A percentile compares a stretch with the other conserved stretches of the same genome.
These are phyloP conservation scores for Vickermania spadyakhi DNA, from an alignment of 208 protist genomes.

Conservation along the genomic window DNA sequence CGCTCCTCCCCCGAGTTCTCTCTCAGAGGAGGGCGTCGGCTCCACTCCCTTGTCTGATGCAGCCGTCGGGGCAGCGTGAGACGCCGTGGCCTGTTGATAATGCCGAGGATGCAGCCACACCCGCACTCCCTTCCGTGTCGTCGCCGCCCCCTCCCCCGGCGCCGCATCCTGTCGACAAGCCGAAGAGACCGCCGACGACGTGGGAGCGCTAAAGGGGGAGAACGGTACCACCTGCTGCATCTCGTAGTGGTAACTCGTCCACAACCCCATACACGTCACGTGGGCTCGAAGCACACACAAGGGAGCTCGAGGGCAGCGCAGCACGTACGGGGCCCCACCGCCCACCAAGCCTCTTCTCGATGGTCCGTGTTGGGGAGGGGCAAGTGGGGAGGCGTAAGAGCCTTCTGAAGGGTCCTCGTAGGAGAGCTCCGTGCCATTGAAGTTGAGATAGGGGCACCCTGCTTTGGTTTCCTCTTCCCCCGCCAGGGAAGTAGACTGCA, in stretches of 20 bases:
- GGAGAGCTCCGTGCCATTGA: background rate
- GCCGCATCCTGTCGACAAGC: background rate
- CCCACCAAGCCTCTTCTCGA: too few species aligned
- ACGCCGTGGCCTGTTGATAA: too few species aligned
- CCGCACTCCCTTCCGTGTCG: background rate
- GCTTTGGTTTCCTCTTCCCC: too few species aligned
- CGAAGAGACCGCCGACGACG: too few species aligned
- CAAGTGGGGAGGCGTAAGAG: background rate
- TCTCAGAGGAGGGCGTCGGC: too few species aligned
- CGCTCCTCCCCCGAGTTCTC: too few species aligned
- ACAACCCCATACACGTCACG: constrained; percentile 67
- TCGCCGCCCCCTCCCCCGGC: background rate
- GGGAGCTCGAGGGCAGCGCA: constrained; percentile 53
- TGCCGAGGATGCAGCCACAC: background rate
- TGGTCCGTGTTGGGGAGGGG: too few species aligned
- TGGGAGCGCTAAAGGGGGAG: too few species aligned
- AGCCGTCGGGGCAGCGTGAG: too few species aligned
- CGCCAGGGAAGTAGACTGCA: too few species aligned
- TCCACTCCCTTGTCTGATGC: too few species aligned
- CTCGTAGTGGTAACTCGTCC: constrained; percentile 26
- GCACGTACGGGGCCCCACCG: constrained; percentile 19
- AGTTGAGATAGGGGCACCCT: background rate
- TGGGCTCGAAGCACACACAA: constrained; percentile 57
- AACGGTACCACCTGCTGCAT: background rate
- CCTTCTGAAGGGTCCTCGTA: background rate